Percentiles rank a stretch among this genome's conserved stretches.
These are phyloP conservation scores for Lichenothelia convexa DNA, from an alignment of 495 filamentous ascomycete species.

Conservation along the genomic window DNA sequence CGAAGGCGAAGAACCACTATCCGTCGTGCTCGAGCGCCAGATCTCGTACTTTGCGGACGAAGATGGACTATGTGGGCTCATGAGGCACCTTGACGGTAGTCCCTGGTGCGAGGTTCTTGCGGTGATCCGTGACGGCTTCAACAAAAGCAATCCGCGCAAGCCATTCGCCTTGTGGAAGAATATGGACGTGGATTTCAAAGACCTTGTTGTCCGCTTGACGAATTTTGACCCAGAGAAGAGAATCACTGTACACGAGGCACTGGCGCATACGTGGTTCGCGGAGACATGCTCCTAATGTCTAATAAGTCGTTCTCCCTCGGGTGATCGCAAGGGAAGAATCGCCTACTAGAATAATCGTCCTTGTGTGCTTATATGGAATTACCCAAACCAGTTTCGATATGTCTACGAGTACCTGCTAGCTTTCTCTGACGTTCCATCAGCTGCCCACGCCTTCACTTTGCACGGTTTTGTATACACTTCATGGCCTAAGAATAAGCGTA, in stretches of 20 bases:
- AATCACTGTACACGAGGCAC: conserved; percentile 12
- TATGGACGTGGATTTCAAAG: conserved; percentile 22
- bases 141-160: conserved; percentile 18
- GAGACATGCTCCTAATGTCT: too few relatives aligned
- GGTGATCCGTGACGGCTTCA: conserved; percentile 22
- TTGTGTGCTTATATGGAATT: too few relatives aligned
- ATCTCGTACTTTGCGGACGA: conserved; percentile 31
- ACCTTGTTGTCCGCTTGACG: conserved; percentile 21
- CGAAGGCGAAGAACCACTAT: conserved; percentile 29
- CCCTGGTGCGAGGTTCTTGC: conserved; percentile 21
- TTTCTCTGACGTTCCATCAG: too few relatives aligned
- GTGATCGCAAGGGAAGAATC: too few relatives aligned
- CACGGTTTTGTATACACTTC: too few relatives aligned
- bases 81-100: conserved; percentile 23
- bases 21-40: conserved; percentile 26
- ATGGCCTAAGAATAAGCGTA: too few relatives aligned
- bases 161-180: conserved; percentile 18
- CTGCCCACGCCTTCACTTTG: too few relatives aligned
- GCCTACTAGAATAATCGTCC: too few relatives aligned
- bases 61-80: conserved; percentile 20
- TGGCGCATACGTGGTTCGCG: conserved; percentile 12
- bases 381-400: too few relatives aligned
- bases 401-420: too few relatives aligned
- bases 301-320: too few relatives aligned
- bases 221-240: conserved; percentile 19